Conservation (phyloP, 2,329 filamentous ascomycete genomes). For the Aureobasidium namibiae region DNA sequence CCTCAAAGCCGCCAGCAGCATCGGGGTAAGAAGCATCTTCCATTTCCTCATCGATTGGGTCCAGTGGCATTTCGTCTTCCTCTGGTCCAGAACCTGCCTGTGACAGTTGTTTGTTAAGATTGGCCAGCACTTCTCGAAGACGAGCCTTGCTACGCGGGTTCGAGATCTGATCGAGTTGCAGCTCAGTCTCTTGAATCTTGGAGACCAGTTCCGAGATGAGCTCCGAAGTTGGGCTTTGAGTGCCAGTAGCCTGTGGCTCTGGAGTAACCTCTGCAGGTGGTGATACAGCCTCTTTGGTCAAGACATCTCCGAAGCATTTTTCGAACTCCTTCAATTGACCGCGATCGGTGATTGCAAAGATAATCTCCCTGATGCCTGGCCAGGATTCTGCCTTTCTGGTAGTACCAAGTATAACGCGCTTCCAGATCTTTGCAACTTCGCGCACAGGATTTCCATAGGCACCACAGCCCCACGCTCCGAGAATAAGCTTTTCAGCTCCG, state of each 20-base stretch:
- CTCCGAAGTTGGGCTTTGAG: constrained; percentile 7
- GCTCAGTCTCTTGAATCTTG: constrained; percentile 25
- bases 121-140: constrained; percentile 25
- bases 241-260: neutral
- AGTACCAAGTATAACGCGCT: constrained; percentile 32
- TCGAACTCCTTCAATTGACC: constrained; percentile 47
- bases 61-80: constrained; percentile 18
- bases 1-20: constrained; percentile 21
- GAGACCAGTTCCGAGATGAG: constrained; percentile 21
- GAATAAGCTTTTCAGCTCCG: constrained; percentile 43
- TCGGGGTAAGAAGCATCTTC: constrained; percentile 16
- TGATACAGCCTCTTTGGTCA: constrained; percentile 16
- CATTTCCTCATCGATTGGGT: constrained; percentile 18
- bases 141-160: constrained; percentile 23
- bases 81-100: constrained; percentile 23
- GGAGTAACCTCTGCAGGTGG: constrained; percentile 14
- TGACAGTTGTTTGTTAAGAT: constrained; percentile 25
- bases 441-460: constrained; percentile 54
- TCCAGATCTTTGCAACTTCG: constrained; percentile 52
- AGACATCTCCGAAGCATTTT: constrained; percentile 35
- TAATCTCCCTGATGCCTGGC: constrained; percentile 42
- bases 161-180: constrained; percentile 26
- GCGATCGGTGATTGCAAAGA: constrained; percentile 51
- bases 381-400: constrained; percentile 28
- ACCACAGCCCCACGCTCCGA: constrained; percentile 59